These are phyloP conservation scores for Cladorrhinum samala DNA, from an alignment of 495 filamentous ascomycete genomes.

Conservation along the genomic window DNA sequence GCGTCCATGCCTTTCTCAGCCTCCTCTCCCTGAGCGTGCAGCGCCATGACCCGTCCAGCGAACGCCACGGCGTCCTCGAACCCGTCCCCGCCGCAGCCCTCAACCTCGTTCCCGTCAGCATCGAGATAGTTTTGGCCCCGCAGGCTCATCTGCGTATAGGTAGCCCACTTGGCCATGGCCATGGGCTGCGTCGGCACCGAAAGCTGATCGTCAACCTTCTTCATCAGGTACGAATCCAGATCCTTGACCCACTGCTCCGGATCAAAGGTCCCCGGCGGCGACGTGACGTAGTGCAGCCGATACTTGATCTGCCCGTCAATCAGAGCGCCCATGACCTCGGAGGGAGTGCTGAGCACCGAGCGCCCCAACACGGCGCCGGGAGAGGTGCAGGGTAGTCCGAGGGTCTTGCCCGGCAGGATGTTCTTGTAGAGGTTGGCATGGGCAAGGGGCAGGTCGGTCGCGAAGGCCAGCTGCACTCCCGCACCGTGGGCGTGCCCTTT, in stretches of 20 bases:
- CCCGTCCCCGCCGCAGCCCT: conserved; percentile 10
- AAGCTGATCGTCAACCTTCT: neutral
- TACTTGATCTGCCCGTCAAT: conserved; percentile 16
- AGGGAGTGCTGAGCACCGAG: conserved; percentile 3
- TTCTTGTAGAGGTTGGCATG: conserved; percentile 5
- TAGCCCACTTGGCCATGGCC: conserved; percentile 27
- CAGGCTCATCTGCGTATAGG: conserved; percentile 21
- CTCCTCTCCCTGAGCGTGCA: conserved; percentile 19
- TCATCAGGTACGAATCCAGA: neutral
- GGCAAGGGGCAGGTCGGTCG: conserved; percentile 20
- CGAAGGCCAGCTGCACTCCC: conserved; percentile 25
- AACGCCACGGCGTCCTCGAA: conserved; percentile 17
- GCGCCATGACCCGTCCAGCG: conserved; percentile 19
- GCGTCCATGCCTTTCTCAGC: conserved; percentile 23
- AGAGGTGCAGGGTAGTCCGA: conserved; percentile 25
- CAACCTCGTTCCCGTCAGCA: conserved; percentile 2
- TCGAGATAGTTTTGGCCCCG: neutral
- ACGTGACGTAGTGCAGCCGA: too few relatives aligned
- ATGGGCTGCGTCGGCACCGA: conserved; percentile 17
- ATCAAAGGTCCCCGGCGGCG: too few relatives aligned
- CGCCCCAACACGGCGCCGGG: conserved; percentile 17
- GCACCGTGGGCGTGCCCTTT: conserved; percentile 22
- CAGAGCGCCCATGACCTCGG: conserved; percentile 18
- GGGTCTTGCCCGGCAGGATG: conserved; percentile 17
- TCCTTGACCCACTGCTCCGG: conserved; percentile 12